Base-by-base conservation (phyloP, 208 protist species). In the Trypanosoma theileri region DNA sequence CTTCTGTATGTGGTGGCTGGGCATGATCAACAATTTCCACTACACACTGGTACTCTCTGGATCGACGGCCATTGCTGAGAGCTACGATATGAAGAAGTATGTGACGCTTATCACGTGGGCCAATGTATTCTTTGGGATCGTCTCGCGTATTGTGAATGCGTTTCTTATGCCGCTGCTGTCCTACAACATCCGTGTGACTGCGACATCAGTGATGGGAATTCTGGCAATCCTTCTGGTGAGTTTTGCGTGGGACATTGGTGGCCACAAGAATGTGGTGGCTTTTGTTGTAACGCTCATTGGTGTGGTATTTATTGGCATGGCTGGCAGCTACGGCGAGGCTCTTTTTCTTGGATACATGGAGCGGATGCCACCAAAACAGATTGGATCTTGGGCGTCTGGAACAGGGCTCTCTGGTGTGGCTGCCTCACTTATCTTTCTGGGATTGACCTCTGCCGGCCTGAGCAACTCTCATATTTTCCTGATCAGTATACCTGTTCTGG, bases 1-100 rank as follows among this genome's bases (percentile, higher is more conserved):
- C 1, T 44, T 62, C 59, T 48, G 50, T 28, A 66, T 86, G 41
- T 92, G 77, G 71, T 56, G 90, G 26, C 56, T 92, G 16, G 92
- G 92, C 40, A 75, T 93, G 52, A 94, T 97, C 64, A 97, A 97
- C 68, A 97, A 95, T 75, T 93, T 97, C 53, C 85, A 93, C 75
- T 96, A 94, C 74, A 83, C 74, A 62, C 59, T 96, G 41, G 79
- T 97, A 21, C 85, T 93, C 53, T 78, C 89, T 17, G 90, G 80
- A 28, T 79, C 86, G 19, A 66, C 67, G 41, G 59, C 26, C 17
- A 68, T 96, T 4, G 84, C 88, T 17, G 31, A 59, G 13, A 63
- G 62, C 24, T 93, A 87, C 73, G 75, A 74, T 26, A 75, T 94
- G 71, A 89, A 89, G 71, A 61, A 69, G 16, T 80, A 84, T 28